These are phyloP conservation scores for Ustilaginoidea virens DNA, from an alignment of 2,329 filamentous ascomycete species.

Conservation along the genomic window DNA sequence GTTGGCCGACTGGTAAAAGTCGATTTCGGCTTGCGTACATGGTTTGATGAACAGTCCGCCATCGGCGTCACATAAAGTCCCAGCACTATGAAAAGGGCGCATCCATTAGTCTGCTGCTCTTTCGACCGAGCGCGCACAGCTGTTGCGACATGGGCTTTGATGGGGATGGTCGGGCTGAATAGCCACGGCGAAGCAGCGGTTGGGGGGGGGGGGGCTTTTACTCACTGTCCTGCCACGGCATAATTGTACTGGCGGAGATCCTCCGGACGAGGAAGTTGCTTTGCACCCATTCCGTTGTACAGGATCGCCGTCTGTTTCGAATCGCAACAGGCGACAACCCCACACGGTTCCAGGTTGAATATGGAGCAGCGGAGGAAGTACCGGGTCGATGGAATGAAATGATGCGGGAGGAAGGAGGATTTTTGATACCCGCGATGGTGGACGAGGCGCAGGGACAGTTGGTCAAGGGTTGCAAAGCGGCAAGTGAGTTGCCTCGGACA, in stretches of 20 bases:
- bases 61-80: constrained; percentile 69
- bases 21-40: constrained; percentile 70
- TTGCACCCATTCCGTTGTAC: constrained; percentile 13
- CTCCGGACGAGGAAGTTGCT: constrained; percentile 35
- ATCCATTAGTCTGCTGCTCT: neutral
- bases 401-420: too few species aligned
- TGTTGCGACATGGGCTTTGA: too few species aligned
- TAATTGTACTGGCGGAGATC: constrained; percentile 56
- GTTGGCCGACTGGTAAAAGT: constrained; percentile 68
- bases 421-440: too few species aligned
- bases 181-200: too few species aligned
- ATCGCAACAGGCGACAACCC: neutral
- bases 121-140: too few species aligned
- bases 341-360: too few species aligned
- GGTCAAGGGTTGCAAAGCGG: too few species aligned
- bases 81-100: constrained; percentile 45
- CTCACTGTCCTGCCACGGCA: constrained; percentile 76
- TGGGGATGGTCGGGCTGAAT: too few species aligned
- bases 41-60: constrained; percentile 90
- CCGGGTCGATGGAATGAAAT: too few species aligned
- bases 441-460: too few species aligned
- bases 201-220: constrained; percentile 13
- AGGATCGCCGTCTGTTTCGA: neutral
- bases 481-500: too few species aligned
- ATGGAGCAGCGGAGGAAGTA: too few species aligned